Conservation (phyloP, 1,139 yeast species). For the Suhomyces terraborum region DNA sequence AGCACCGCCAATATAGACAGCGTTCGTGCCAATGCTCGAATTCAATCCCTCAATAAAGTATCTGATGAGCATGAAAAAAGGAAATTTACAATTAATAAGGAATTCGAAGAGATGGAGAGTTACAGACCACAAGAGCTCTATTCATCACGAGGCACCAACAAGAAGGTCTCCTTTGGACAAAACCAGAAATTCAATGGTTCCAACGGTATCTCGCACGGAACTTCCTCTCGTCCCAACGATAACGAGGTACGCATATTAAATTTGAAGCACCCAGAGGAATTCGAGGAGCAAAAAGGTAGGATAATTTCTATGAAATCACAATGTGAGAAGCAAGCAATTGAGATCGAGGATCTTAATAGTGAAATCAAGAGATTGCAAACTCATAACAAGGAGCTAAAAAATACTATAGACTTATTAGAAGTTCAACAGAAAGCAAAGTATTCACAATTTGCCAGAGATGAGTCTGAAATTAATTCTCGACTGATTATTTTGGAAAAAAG, state of each 20-base stretch:
- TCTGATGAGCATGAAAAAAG: not conserved
- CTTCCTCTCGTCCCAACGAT: not conserved
- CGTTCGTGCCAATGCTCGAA: too few relatives aligned
- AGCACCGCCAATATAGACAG: not conserved
- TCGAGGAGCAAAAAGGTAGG: too few relatives aligned
- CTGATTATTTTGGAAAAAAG: conserved; percentile 6
- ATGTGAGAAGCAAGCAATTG: not conserved
- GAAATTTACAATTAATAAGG: not conserved
- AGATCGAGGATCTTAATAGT: not conserved
- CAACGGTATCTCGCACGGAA: too few relatives aligned
- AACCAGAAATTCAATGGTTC: not conserved
- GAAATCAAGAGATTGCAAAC: not conserved
- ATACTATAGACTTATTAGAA: not conserved
- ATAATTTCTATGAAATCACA: not conserved
- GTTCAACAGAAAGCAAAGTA: not conserved
- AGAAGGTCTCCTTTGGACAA: not conserved
- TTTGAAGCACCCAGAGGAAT: not conserved
- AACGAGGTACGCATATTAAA: not conserved
- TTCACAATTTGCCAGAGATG: conserved; percentile 2
- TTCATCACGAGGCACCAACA: not conserved
- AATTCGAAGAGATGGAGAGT: conserved; percentile 2
- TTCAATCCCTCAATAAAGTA: too few relatives aligned
- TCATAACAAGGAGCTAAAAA: not conserved
- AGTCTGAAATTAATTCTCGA: not conserved
- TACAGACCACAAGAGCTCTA: not conserved